A percentile compares a stretch with the other conserved stretches of the same genome.
Conservation (phyloP, 208 protist species). For the Acanthamoeba polyphaga region DNA sequence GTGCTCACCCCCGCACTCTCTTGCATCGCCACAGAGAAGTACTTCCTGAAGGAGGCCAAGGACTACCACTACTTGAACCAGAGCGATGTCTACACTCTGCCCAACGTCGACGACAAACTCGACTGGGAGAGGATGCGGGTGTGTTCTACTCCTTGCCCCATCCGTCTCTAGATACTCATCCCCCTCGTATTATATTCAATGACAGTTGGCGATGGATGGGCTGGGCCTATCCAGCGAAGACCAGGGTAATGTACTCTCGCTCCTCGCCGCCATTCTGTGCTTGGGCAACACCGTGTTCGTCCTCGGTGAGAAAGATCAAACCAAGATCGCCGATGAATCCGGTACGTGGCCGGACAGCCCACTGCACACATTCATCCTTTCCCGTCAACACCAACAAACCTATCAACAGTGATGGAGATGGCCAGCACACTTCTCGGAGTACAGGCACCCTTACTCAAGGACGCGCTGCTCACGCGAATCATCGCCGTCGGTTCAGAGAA, state of each 20-base stretch:
- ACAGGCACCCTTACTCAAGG: neutral
- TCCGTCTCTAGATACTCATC: neutral
- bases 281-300: slow-evolving; percentile 86
- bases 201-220: slow-evolving; percentile 70
- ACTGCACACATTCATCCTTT: neutral
- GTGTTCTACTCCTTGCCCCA: neutral
- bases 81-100: slow-evolving; percentile 86
- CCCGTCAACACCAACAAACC: too few relatives aligned
- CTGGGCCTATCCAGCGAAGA: slow-evolving; percentile 80
- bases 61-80: slow-evolving; percentile 91
- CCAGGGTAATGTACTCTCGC: slow-evolving; percentile 69
- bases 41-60: slow-evolving; percentile 86
- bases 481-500: neutral
- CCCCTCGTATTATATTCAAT: neutral
- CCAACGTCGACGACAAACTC: slow-evolving; percentile 91
- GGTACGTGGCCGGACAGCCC: neutral
- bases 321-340: neutral
- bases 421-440: neutral
- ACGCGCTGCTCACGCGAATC: neutral
- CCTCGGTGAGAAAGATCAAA: neutral
- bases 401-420: neutral
- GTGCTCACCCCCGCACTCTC: neutral
- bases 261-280: slow-evolving; percentile 83
- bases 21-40: neutral
- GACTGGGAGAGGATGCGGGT: slow-evolving; percentile 83